Base-by-base conservation (phyloP, 1,284 basidiomycete genomes). In the Leccinum solheimii region DNA sequence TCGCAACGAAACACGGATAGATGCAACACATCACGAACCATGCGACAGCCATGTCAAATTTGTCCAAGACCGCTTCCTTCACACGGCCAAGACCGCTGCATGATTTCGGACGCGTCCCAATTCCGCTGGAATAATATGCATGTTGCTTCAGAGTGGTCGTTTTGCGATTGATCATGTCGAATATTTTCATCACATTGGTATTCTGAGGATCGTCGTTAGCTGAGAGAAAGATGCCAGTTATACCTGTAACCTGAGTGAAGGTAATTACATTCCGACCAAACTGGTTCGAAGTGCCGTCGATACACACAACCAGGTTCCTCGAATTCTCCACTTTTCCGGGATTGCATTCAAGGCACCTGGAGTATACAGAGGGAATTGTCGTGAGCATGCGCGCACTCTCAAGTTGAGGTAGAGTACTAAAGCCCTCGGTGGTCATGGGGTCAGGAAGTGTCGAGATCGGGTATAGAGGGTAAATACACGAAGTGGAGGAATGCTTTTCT, bases 101-200 rank as follows among this genome's bases (percentile, higher is more conserved):
- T 45, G 69, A 62, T 43, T 65, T 72, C 1, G 67, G 73, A 43
- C 71, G 67, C 1, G 77, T 78, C 27, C 78, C 78, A 48, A 80
- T 75, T 0, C 77, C 77, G 52, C 78, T 79, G 43, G 72, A 72
- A 62, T 78, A 79, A 59, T 71, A 79, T 1, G 71, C 72, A 5
- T 65, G 55, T 61, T 77, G 76, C 21, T 64, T 51, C 10, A 63
- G 67, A 5, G 36, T 13, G 5, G 19, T 38, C 6, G 55, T 51
- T 55, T 69, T 60, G 16, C 68, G 64, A n/a, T 70, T 51, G n/a
- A 77, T 61, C 8, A 65, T 65, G 32, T 62, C 62, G 38, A 75
- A 76, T 2, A 77, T 57, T 55, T 78, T 75, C 30, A 78, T 66
- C 7, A 78, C 66, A 27, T 77, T 78, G 59, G 76, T 77, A 51